A percentile compares a stretch with the other conserved stretches of the same genome.
Conservation (phyloP, 495 filamentous ascomycete species). For the Amniculicola lignicola region DNA sequence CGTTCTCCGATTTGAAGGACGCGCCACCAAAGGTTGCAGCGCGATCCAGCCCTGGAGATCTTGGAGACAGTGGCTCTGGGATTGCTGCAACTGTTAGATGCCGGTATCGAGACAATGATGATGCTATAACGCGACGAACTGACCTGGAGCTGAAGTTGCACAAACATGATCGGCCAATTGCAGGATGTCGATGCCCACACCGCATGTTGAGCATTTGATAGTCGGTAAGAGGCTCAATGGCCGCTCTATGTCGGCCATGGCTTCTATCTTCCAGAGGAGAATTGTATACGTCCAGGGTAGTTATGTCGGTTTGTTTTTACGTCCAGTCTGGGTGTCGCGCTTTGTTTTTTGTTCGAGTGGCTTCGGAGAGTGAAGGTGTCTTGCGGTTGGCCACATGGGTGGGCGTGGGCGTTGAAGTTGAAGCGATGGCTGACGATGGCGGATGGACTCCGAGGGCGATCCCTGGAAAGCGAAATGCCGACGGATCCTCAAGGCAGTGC, state of each 20-base stretch:
- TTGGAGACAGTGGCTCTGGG: neutral
- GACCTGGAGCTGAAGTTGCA: constrained; percentile 31
- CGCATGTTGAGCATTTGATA: constrained; percentile 94
- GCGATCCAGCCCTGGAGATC: constrained; percentile 31
- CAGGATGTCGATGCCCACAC: constrained; percentile 79
- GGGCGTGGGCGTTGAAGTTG: constrained; percentile 15
- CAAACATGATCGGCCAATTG: constrained; percentile 91
- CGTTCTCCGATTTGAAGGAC: constrained; percentile 8
- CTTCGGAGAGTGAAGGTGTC: too few species aligned
- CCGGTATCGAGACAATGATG: neutral
- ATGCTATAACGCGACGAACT: too few species aligned
- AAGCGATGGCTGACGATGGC: constrained; percentile 10
- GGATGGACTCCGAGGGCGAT: too few species aligned
- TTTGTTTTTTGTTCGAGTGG: too few species aligned
- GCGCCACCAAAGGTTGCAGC: constrained; percentile 20
- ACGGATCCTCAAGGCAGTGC: constrained; percentile 13
- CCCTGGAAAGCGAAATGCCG: constrained; percentile 15
- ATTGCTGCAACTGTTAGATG: neutral
- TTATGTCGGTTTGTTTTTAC: too few species aligned
- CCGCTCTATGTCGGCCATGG: constrained; percentile 48
- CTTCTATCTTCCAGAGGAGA: constrained; percentile 4
- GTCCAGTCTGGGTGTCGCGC: too few species aligned
- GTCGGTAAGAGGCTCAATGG: constrained; percentile 72
- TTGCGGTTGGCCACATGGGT: too few species aligned
- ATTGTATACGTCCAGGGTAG: too few species aligned